Base-by-base conservation (phyloP, 768 basidiomycete genomes). In the Mycena pura region DNA sequence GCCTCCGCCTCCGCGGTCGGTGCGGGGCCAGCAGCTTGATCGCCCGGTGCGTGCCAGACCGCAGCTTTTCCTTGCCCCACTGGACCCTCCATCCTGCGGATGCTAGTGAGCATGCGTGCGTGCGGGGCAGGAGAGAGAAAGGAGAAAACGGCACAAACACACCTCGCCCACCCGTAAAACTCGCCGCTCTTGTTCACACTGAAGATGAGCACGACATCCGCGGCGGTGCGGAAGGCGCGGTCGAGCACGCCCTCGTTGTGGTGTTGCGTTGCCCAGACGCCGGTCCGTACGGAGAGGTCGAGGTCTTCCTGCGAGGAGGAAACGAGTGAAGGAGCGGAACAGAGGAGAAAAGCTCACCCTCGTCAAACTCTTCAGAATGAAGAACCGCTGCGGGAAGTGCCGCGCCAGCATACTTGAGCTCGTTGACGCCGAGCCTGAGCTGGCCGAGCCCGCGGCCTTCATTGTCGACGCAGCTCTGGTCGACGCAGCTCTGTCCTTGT, bases 141-240 rank as follows among this genome's bases (percentile, higher is more conserved):
- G 10, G 7, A n/a, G 7, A 27, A 3, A 10, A 45, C n/a, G 55
- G 36, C n/a, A 22, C n/a, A n/a, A n/a, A 76, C 78, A 60, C 76
- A 94, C 87, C 84, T 87, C 11, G 93, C 95, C 71, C 92, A 95
- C 24, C 96, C 96, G 69, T 91, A 97, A 71, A 97, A 99, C 73
- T 94, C 93, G 36, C 96, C 93, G 56, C 91, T 91, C 72, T 90
- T 93, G 76, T 97, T 98, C 17, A 92, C 96, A 27, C 95, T 85
- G 67, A 97, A 98, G 56, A 99, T 88, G 43, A 98, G 82, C 68
- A 82, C 91, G 6, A 98, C 96, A 19, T 95, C 91, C 64, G 84
- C 82, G 63, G 91, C 90, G 3, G 93, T 96, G n/a, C 95, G 87
- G 73, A 81, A 99, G 0, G 96, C 96, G 72, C 93, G 93, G 65